Base-by-base conservation (phyloP, 179 eudicot genomes). In the Beta macrorhiza region DNA sequence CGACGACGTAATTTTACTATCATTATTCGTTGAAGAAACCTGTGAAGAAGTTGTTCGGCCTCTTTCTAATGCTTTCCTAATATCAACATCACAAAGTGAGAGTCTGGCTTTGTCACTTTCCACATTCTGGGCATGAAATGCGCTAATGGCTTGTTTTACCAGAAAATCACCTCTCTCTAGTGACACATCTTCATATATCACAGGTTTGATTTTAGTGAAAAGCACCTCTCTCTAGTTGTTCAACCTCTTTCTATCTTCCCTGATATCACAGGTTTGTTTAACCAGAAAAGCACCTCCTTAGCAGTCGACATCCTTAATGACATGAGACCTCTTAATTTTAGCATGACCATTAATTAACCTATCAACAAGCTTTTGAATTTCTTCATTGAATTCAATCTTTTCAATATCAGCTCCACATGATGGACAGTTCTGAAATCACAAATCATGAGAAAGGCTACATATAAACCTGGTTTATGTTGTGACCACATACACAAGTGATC, bases 101-200 rank as follows among this genome's bases (percentile, higher is more conserved):
- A 93, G 92, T 81, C 98, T 93, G 76, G 97, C 92, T 89, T 95
- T 95, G 79, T 98, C 98, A 87, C 98, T 95, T 86, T 89, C 98
- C 67, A 95, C 76, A 85, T 95, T 95, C 59, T 86, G 93, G 76
- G 93, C 98, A 81, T 93, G 98, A 83, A 93, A 92, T 74, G 98
- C 99, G 91, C 98, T 89, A 98, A 96, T 93, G 83, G 99, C 99
- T 79, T 96, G 99, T 83, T 93, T 96, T 84, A 96, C 93, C 87
- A 96, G 25, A 25, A 25, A 25, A 25, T 25, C 25, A 25, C 25
- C 25, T 25, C 25, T 25, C 25, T 25, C 25, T 25, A 25, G 25
- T 25, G 25, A 25, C 25, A 25, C 25, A 25, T 25, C 25, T 25
- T 25, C 25, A 25, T 25, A 25, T 25, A 25, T 25, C 25, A 25